These are phyloP conservation scores for Cercospora zeae-maydis DNA, from an alignment of 2,329 filamentous ascomycete genomes.

Conservation along the genomic window DNA sequence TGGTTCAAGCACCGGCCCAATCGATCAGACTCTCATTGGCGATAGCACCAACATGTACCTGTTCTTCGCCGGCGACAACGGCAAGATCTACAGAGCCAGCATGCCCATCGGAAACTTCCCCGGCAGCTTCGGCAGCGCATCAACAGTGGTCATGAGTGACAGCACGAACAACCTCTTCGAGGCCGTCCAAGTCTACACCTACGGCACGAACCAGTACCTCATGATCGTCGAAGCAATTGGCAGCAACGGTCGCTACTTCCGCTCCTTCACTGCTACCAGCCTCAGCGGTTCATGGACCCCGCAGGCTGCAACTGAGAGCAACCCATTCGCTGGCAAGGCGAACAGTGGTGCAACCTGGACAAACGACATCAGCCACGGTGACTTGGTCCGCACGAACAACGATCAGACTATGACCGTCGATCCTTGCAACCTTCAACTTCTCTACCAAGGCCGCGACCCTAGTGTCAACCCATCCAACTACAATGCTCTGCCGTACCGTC, in stretches of 20 bases:
- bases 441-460: conserved; percentile 56
- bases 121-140: conserved; percentile 53
- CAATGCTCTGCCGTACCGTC: conserved; percentile 52
- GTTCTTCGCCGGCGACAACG: conserved; percentile 66
- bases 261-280: conserved; percentile 60
- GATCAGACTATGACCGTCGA: conserved; percentile 61
- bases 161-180: conserved; percentile 59
- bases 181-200: conserved; percentile 63
- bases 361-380: conserved; percentile 64
- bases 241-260: conserved; percentile 59
- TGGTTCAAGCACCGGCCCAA: conserved; percentile 50
- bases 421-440: conserved; percentile 61
- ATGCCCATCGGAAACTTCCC: conserved; percentile 64
- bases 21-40: conserved; percentile 63
- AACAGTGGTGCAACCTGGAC: conserved; percentile 65
- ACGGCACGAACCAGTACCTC: conserved; percentile 57
- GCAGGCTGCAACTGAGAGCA: conserved; percentile 53
- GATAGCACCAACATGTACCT: conserved; percentile 61
- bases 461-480: conserved; percentile 48
- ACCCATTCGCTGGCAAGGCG: conserved; percentile 64
- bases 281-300: conserved; percentile 57
- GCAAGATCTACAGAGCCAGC: conserved; percentile 60
- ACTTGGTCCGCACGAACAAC: conserved; percentile 53
- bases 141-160: conserved; percentile 53
- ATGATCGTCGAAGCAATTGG: conserved; percentile 67